phyloP scores from a whole-genome alignment of 257 asterid genomes.

The Solanum sejunctum region DNA sequence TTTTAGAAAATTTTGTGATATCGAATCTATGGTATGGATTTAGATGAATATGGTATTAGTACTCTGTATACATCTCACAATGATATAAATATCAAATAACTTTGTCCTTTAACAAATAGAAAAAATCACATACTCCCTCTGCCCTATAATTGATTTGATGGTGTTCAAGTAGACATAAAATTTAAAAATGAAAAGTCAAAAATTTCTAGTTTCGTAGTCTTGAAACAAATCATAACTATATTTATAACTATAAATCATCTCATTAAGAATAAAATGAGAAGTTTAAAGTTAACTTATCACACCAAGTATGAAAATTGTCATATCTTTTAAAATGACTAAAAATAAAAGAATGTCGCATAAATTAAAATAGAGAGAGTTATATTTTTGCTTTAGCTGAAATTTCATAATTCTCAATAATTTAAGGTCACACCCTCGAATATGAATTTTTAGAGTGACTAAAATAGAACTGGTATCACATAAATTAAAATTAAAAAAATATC shows the following conservation, averaged over 20 bases:
- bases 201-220: neutral
- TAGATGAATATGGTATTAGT: no score
- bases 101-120: neutral
- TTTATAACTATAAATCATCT: neutral
- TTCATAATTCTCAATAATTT: neutral
- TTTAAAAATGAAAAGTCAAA: neutral
- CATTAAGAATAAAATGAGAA: neutral
- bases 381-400: neutral
- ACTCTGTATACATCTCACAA: neutral
- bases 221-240: neutral
- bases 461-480: no score
- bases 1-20: no score
- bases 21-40: no score
- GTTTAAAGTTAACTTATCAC: neutral
- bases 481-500: no score
- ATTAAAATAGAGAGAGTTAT: neutral
- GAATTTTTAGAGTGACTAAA: no score
- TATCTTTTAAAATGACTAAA: neutral
- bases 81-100: neutral
- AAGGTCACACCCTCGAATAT: no score
- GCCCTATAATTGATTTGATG: neutral
- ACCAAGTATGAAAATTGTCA: neutral
- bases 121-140: neutral
- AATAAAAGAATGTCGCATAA: no score
- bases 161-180: accelerated